phyloP scores from a whole-genome alignment of 1,284 basidiomycete genomes.

The Apiotrichum mycotoxinovorans region DNA sequence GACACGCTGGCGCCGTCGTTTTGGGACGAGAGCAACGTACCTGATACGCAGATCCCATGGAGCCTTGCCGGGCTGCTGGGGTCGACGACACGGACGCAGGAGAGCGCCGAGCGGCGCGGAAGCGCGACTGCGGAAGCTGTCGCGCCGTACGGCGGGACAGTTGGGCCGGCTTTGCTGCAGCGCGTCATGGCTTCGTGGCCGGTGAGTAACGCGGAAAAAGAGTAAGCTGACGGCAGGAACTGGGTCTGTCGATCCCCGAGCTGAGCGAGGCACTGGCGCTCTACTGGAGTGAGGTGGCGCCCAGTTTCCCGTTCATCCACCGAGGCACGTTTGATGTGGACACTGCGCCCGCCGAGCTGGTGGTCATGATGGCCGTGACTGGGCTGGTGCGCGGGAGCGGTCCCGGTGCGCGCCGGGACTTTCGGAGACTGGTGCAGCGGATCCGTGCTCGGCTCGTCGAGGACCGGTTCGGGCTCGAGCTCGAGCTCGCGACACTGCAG shows the following conservation, averaged over 20 bases:
- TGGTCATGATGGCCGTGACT: conserved; percentile 38
- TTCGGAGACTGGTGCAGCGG: conserved; percentile 17
- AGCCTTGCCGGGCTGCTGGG: conserved; percentile 14
- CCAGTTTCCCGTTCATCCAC: conserved; percentile 43
- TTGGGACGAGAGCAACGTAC: conserved; percentile 8
- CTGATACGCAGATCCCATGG: conserved; percentile 17
- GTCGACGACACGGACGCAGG: conserved; percentile 18
- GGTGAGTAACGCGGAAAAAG: too few relatives aligned
- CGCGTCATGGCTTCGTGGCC: conserved; percentile 20
- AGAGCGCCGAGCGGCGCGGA: conserved; percentile 15
- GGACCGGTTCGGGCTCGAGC: conserved; percentile 33
- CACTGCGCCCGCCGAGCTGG: conserved; percentile 28
- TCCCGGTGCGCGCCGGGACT: conserved; percentile 1
- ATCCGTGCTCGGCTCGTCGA: conserved; percentile 36
- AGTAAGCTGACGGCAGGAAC: conserved; percentile 13
- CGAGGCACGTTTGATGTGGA: conserved; percentile 36
- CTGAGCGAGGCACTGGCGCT: conserved; percentile 23
- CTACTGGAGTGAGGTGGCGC: conserved; percentile 37
- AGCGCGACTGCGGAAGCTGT: background rate
- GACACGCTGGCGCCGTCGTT: conserved; percentile 14
- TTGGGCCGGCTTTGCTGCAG: conserved; percentile 15
- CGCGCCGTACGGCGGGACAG: background rate
- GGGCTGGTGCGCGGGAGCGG: conserved; percentile 21
- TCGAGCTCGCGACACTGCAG: conserved; percentile 37
- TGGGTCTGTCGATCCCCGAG: conserved; percentile 23